phyloP scores from a whole-genome alignment of 345 rosid genomes.

The Abelmoschus esculentus region DNA sequence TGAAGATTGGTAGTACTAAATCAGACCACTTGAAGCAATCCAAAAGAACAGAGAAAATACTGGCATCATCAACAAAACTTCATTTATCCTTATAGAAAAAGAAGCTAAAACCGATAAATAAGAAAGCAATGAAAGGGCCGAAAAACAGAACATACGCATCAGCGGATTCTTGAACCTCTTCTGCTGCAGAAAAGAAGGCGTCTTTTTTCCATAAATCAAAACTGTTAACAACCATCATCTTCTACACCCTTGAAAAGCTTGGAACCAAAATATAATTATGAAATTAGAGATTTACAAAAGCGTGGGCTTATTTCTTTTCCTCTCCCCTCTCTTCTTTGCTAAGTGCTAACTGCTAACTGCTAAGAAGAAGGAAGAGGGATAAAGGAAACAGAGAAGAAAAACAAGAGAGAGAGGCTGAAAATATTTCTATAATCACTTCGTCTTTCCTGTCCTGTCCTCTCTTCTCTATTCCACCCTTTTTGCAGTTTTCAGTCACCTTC shows the following conservation, averaged over 20 bases:
- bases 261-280: neutral
- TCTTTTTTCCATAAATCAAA: conserved; percentile 88
- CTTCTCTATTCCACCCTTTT: neutral
- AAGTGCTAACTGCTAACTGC: conserved; percentile 7
- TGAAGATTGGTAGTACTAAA: too few relatives aligned
- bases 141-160: conserved; percentile 45
- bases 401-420: conserved; percentile 10
- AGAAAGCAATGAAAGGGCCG: neutral
- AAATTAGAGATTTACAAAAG: neutral
- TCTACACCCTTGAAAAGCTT: conserved; percentile 4
- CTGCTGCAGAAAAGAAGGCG: conserved; percentile 81
- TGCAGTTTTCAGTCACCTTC: neutral
- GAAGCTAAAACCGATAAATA: neutral
- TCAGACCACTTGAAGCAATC: too few relatives aligned
- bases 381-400: conserved; percentile 16
- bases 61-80: neutral
- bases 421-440: conserved; percentile 16
- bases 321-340: conserved; percentile 15
- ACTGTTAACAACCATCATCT: conserved; percentile 80
- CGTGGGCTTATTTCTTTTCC: neutral
- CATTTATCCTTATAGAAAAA: neutral
- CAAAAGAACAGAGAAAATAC: neutral
- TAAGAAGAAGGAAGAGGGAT: conserved; percentile 13
- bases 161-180: conserved; percentile 86
- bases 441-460: neutral